Evolutionary conservation across 139 green algal genomes (phyloP).

Genomic region (Chlamydomonas eustigma): DNA sequence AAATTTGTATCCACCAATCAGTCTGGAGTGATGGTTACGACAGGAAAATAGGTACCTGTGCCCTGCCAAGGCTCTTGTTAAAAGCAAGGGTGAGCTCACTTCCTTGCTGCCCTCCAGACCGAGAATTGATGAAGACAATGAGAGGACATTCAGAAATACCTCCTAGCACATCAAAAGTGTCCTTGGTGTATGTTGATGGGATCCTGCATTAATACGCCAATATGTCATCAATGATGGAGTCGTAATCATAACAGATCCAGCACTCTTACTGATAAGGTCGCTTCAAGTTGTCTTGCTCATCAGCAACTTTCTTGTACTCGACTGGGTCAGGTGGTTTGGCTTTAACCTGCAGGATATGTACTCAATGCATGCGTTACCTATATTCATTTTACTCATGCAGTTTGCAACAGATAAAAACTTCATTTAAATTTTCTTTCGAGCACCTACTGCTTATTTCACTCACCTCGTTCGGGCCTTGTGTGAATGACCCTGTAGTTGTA

Average conservation of each 20-base stretch:
- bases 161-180: neutral
- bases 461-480: too few relatives aligned
- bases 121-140: constrained; percentile 83
- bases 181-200: constrained; percentile 3
- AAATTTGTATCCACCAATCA: too few relatives aligned
- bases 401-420: too few relatives aligned
- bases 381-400: too few relatives aligned
- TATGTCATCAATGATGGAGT: neutral
- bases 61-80: constrained; percentile 51
- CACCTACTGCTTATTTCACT: too few relatives aligned
- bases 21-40: too few relatives aligned
- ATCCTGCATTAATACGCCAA: neutral
- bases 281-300: constrained; percentile 10
- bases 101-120: constrained; percentile 66
- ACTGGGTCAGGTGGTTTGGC: neutral
- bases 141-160: constrained; percentile 39
- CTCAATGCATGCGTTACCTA: too few relatives aligned
- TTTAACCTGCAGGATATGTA: neutral
- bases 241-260: neutral
- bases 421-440: too few relatives aligned
- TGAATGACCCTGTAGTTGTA: too few relatives aligned
- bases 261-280: neutral
- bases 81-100: constrained; percentile 59
- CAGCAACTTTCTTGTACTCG: neutral
- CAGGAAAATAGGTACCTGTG: too few relatives aligned